Evolutionary conservation across 768 basidiomycete genomes (phyloP).

Genomic region (Amanita rubescens): DNA sequence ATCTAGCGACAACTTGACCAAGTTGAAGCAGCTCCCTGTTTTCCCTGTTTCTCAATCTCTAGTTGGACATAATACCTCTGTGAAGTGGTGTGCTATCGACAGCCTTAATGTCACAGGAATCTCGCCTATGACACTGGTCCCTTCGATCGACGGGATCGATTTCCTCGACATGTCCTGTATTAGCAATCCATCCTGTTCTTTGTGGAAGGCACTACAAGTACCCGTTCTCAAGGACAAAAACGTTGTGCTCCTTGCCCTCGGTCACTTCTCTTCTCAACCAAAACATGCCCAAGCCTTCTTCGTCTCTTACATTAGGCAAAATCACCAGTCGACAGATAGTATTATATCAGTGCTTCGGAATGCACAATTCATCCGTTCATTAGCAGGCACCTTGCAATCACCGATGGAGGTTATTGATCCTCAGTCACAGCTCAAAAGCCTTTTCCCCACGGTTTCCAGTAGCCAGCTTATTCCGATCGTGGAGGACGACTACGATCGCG

Average conservation of each 20-base stretch:
- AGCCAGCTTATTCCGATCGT: neutral
- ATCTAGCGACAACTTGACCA: neutral
- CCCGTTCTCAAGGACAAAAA: conserved; percentile 15
- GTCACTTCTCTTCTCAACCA: conserved; percentile 23
- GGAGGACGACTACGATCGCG: neutral
- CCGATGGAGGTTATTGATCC: conserved; percentile 21
- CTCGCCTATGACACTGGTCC: conserved; percentile 16
- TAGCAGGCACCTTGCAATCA: conserved; percentile 12
- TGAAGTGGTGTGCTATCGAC: neutral
- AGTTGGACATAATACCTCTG: neutral
- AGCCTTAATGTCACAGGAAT: neutral
- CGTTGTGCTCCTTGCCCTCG: conserved; percentile 20
- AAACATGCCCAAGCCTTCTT: conserved; percentile 18
- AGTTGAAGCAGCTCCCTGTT: conserved; percentile 19
- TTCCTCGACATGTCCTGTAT: conserved; percentile 23
- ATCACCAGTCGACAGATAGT: conserved; percentile 14
- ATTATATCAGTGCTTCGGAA: conserved; percentile 18
- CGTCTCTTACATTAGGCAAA: conserved; percentile 19
- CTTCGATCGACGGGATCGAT: conserved; percentile 14
- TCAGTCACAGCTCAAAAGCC: conserved; percentile 9
- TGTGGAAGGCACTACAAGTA: conserved; percentile 17
- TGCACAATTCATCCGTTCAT: conserved; percentile 21
- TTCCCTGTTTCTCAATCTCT: conserved; percentile 15
- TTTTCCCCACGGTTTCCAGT: conserved; percentile 5
- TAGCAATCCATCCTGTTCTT: conserved; percentile 15